Conservation (phyloP, 495 filamentous ascomycete species). For the Delitschia confertaspora region DNA sequence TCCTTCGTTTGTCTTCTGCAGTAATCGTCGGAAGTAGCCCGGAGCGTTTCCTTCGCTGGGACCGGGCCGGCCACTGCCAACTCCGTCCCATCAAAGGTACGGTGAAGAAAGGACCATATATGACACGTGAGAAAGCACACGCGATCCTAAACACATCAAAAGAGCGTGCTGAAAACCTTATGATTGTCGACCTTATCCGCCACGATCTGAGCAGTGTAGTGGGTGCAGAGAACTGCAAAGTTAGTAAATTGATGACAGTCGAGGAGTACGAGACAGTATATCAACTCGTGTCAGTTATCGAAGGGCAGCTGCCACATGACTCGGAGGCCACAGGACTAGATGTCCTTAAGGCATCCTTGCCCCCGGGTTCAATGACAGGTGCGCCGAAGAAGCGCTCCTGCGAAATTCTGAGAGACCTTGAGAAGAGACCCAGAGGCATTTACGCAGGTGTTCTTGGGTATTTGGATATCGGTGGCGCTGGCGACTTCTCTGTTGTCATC, state of each 20-base stretch:
- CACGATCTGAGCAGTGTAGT: constrained; percentile 79
- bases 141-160: constrained; percentile 65
- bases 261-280: constrained; percentile 84
- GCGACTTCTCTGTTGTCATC: constrained; percentile 83
- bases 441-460: constrained; percentile 87
- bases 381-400: constrained; percentile 85
- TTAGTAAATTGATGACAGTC: constrained; percentile 64
- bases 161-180: constrained; percentile 88
- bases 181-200: constrained; percentile 91
- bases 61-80: constrained; percentile 46
- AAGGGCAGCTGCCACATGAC: constrained; percentile 47
- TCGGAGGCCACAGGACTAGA: constrained; percentile 1
- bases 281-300: constrained; percentile 79
- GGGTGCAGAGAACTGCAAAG: constrained; percentile 53
- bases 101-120: constrained; percentile 56
- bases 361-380: constrained; percentile 89
- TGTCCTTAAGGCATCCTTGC: constrained; percentile 47
- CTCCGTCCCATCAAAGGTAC: constrained; percentile 93
- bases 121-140: constrained; percentile 59
- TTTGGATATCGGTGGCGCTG: constrained; percentile 71
- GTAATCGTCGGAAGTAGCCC: constrained; percentile 76
- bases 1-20: constrained; percentile 50
- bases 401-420: constrained; percentile 63
- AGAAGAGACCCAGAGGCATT: constrained; percentile 55
- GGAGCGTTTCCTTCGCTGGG: constrained; percentile 76